Conservation (phyloP, 768 basidiomycete genomes). For the Termitomyces sp. region DNA sequence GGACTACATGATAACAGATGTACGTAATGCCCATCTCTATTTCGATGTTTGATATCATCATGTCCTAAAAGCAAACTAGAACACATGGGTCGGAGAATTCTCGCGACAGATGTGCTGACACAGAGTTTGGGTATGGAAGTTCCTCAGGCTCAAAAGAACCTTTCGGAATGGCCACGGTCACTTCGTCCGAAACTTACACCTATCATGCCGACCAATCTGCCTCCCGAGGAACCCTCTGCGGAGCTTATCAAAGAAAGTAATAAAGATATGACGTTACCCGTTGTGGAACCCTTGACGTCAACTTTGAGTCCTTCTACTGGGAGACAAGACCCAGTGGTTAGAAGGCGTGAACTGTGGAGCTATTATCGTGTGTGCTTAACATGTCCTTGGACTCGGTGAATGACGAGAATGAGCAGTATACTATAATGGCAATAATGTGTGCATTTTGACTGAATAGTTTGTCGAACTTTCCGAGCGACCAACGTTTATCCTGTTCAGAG, state of each 20-base stretch:
- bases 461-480: background rate
- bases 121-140: background rate
- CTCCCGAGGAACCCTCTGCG: background rate
- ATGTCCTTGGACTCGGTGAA: conserved; percentile 18
- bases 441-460: conserved; percentile 6
- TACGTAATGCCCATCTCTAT: too few relatives aligned
- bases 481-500: conserved; percentile 38
- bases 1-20: too few relatives aligned
- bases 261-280: background rate
- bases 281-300: background rate
- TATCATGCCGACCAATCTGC: background rate
- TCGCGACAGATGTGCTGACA: background rate
- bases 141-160: background rate
- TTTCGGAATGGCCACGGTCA: background rate
- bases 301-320: background rate
- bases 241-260: background rate
- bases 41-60: too few relatives aligned
- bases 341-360: conserved; percentile 58
- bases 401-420: conserved; percentile 45
- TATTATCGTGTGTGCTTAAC: conserved; percentile 55
- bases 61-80: background rate
- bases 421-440: conserved; percentile 77
- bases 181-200: background rate
- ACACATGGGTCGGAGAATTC: conserved; percentile 1
- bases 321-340: conserved; percentile 56